Base-by-base conservation (phyloP, 2,329 filamentous ascomycete genomes). In the Lecanicillium sp. region DNA sequence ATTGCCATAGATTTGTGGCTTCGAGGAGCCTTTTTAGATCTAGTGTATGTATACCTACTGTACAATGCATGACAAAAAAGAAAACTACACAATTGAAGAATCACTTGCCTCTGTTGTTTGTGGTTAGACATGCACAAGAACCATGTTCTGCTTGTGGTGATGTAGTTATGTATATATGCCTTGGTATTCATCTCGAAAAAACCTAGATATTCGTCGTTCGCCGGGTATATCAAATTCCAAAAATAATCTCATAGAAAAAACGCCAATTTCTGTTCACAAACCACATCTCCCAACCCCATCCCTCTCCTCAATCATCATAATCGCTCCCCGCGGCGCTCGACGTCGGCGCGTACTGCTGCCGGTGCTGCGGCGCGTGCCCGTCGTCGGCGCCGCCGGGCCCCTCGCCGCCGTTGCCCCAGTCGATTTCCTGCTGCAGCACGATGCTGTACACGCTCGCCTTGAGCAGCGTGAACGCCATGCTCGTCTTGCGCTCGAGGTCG, bases 391-490 rank as follows among this genome's bases (percentile, higher is more conserved):
- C 60, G 50, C 65, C 62, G 54, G 61, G n/a, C n/a, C 62, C 24
- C 63, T 61, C 12, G 56, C 63, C 20, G 61, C 71, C 68, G 56
- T 75, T 74, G 41, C 80, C 86, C 67, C 84, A 87, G 54, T 85
- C 83, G 60, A 95, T 89, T 77, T 97, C 88, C 77, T 97, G 91
- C 77, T 98, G 91, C 72, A 98, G 67, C 52, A 98, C 90, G 71
- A 98, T 98, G 63, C 87, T 95, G 71, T 98, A 98, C 54, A 98
- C 93, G 67, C 91, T 97, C 15, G 93, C 91, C 73, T 98, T 98
- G 63, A 98, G 77, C 63, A 97, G 69, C 53, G 93, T 98, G 67
- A 95, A 97, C 19, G 96, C 91, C 47, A 95, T 74, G 56, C 89
- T 90, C 36, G 91, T 96, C 74, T 97, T 96, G 58, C 93, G 78